These are phyloP conservation scores for Crithidia acanthocephali DNA, from an alignment of 208 protist species.

Conservation along the genomic window DNA sequence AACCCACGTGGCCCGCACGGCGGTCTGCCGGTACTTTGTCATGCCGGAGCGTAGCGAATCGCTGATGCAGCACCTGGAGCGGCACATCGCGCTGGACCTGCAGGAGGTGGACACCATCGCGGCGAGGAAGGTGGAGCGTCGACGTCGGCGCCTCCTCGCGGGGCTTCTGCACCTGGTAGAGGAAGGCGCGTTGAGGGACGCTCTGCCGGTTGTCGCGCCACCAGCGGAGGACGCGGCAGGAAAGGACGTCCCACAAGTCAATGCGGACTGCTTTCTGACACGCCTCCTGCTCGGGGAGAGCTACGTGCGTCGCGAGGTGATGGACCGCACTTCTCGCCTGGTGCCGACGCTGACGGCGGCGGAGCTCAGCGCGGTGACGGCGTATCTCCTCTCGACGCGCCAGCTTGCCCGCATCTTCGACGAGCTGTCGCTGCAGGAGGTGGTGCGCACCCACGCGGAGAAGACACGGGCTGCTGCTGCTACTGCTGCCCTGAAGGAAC, in stretches of 20 bases:
- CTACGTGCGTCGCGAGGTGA: conserved; percentile 52
- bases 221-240: not conserved
- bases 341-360: conserved; percentile 42
- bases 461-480: not conserved
- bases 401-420: conserved; percentile 65
- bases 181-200: conserved; percentile 48
- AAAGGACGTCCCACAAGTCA: conserved; percentile 9
- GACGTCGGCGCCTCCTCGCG: conserved; percentile 59
- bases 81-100: conserved; percentile 82
- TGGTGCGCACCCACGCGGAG: conserved; percentile 24
- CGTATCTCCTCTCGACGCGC: conserved; percentile 57
- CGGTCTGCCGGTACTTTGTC: conserved; percentile 61
- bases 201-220: conserved; percentile 26
- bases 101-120: conserved; percentile 66
- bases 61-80: conserved; percentile 67
- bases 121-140: conserved; percentile 52
- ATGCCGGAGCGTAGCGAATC: conserved; percentile 54
- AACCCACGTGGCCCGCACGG: conserved; percentile 58
- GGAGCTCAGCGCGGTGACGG: conserved; percentile 53
- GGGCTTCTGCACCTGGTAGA: conserved; percentile 60
- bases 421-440: conserved; percentile 43
- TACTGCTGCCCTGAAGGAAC: too few relatives aligned
- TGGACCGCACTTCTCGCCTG: conserved; percentile 71
- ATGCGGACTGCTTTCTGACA: conserved; percentile 50
- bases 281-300: conserved; percentile 52